Conservation (phyloP, 495 filamentous ascomycete genomes). For the Terfezia claveryi region DNA sequence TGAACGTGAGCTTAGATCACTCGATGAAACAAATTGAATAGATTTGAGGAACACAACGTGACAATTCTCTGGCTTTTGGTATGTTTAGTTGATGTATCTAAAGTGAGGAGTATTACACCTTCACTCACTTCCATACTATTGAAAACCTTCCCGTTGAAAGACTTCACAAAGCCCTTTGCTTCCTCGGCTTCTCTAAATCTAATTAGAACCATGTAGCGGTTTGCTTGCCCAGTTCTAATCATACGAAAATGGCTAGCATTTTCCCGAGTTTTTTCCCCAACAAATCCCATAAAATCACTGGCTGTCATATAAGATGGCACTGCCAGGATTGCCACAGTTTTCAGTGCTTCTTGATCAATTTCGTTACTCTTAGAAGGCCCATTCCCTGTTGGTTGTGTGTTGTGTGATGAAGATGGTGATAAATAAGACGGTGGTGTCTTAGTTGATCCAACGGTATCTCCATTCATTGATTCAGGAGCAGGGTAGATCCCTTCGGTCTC, state of each 20-base stretch:
- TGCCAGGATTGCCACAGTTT: slow-evolving; percentile 81
- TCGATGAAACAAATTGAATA: slow-evolving; percentile 40
- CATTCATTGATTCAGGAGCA: slow-evolving; percentile 2
- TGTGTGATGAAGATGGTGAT: slow-evolving; percentile 20
- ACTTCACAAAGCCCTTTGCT: slow-evolving; percentile 57
- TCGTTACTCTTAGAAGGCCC: slow-evolving; percentile 8
- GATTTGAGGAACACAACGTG: slow-evolving; percentile 91
- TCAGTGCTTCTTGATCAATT: slow-evolving; percentile 41
- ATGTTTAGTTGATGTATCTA: slow-evolving; percentile 1
- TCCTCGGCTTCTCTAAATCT: slow-evolving; percentile 61
- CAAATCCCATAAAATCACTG: slow-evolving; percentile 75
- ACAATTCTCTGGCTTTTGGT: slow-evolving; percentile 65
- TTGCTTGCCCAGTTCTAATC: slow-evolving; percentile 70
- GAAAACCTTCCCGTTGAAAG: slow-evolving; percentile 88
- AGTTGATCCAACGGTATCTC: background rate
- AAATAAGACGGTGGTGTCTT: slow-evolving; percentile 3
- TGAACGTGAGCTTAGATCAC: slow-evolving; percentile 5
- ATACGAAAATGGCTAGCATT: slow-evolving; percentile 87
- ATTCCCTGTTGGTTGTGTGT: slow-evolving; percentile 1
- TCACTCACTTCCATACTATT: slow-evolving; percentile 70
- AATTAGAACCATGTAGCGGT: slow-evolving; percentile 92
- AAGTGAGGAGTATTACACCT: background rate
- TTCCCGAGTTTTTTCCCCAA: slow-evolving; percentile 72
- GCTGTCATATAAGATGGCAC: slow-evolving; percentile 85
- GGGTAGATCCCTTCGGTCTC: slow-evolving; percentile 39